A percentile compares a stretch with the other conserved stretches of the same genome.
These are phyloP conservation scores for Pseudogymnoascus sp. DNA, from an alignment of 2,329 filamentous ascomycete genomes.

Conservation along the genomic window DNA sequence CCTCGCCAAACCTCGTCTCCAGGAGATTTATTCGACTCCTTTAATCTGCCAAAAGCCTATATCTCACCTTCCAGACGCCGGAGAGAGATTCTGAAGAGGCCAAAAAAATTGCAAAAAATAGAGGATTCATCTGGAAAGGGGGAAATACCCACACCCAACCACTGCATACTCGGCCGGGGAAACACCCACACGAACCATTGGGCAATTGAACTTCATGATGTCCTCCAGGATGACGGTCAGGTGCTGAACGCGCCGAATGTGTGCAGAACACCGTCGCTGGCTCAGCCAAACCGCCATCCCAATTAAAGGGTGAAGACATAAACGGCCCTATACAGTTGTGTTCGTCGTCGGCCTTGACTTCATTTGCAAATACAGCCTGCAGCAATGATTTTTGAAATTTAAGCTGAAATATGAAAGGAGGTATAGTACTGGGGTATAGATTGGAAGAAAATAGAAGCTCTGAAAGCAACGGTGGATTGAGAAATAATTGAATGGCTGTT, in stretches of 20 bases:
- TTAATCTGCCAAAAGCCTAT: neutral
- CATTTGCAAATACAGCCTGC: neutral
- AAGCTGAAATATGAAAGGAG: neutral
- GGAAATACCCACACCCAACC: neutral
- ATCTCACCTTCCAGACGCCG: neutral
- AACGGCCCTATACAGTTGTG: neutral
- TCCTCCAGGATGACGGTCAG: neutral
- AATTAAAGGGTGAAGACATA: neutral
- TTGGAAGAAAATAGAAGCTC: neutral
- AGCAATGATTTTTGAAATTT: neutral
- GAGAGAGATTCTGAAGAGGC: neutral
- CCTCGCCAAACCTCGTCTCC: neutral
- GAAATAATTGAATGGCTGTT: neutral
- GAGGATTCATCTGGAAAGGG: neutral
- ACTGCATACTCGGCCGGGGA: neutral
- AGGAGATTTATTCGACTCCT: neutral
- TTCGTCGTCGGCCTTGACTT: neutral
- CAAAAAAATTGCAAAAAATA: neutral
- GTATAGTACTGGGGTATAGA: neutral
- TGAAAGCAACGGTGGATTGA: neutral
- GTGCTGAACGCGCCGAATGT: neutral
- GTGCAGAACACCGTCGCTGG: neutral
- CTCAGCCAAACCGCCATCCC: neutral
- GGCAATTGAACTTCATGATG: neutral
- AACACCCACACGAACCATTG: neutral